Evolutionary conservation across 2,329 filamentous ascomycete species (phyloP), one percentile per base, ranked within the genome.

Genomic region (Colletotrichum somersetense): DNA sequence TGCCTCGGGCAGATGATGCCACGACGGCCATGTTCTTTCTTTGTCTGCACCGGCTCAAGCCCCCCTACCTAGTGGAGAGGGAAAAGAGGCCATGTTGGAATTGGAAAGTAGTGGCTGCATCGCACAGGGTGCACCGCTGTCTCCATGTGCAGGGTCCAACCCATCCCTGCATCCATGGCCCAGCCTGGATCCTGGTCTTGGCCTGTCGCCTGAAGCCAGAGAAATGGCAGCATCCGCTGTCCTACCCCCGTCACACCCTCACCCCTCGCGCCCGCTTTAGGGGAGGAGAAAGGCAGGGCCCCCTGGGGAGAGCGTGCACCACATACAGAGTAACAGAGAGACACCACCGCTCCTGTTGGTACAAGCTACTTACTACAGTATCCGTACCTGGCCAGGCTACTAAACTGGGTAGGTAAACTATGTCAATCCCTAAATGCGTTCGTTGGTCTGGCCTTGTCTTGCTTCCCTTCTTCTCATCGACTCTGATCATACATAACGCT

Each of bases 111-210:
- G 35, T 5, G 6, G 14, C 38, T 44, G 26, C 38, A 30, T 46
- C 26, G 16, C 26, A 64, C 68, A 67, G 65, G 64, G 68, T 44
- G 44, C 53, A 72, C 66, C 46, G 57, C 55, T 44, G 59, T 38
- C 46, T 33, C 52, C 20, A 23, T 48, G 20, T 48, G 5, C 69
- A 69, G 66, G 66, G 69, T 69, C 69, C 69, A 69, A 59, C 55
- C n/a, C 40, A 69, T 61, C 69, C 69, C 66, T 72, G 66, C 69
- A 69, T 63, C 53, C 53, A 40, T 42, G 53, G 58, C 40, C 26
- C 53, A 72, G 66, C 59, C 66, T 61, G 61, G 69, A 69, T 72
- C 58, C 48, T 52, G 64, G 57, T 35, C 62, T 56, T 70, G 59
- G 33, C 53, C 38, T 46, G 33, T 35, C 42, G 50, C 67, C 67